Conservation (phyloP, 1,139 yeast genomes). For the Lodderomyces oxycetoniae region DNA sequence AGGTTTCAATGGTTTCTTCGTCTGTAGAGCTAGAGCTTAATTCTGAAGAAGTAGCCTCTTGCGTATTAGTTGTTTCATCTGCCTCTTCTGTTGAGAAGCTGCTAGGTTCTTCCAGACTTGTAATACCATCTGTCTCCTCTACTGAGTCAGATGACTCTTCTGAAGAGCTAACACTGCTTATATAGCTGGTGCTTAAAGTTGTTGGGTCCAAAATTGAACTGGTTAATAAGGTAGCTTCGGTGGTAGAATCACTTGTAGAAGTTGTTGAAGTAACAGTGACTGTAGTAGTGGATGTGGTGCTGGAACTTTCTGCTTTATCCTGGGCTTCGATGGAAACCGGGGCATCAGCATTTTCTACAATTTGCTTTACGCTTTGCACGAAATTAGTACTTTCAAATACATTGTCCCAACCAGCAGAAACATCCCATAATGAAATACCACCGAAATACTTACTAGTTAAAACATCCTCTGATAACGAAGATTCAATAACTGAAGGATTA, state of each 20-base stretch:
- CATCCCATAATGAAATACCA: conserved; percentile 91
- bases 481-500: conserved; percentile 17
- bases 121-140: too few relatives aligned
- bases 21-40: too few relatives aligned
- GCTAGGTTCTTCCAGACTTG: too few relatives aligned
- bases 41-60: conserved; percentile 1
- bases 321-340: conserved; percentile 6
- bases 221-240: conserved; percentile 6
- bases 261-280: conserved; percentile 8
- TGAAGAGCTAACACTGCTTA: neutral
- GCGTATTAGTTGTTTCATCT: conserved; percentile 2
- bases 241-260: conserved; percentile 4
- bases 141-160: neutral
- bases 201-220: conserved; percentile 1
- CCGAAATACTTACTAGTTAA: conserved; percentile 54
- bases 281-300: conserved; percentile 9
- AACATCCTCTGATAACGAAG: conserved; percentile 29
- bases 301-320: conserved; percentile 7
- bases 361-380: conserved; percentile 37
- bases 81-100: too few relatives aligned
- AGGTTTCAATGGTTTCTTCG: too few relatives aligned
- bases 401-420: conserved; percentile 70
- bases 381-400: conserved; percentile 40
- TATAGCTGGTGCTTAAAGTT: neutral
- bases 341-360: conserved; percentile 11